Evolutionary conservation across 2,329 filamentous ascomycete species (phyloP), one percentile per base, ranked within the genome.

Genomic region (Chaetomiaceae sp.): DNA sequence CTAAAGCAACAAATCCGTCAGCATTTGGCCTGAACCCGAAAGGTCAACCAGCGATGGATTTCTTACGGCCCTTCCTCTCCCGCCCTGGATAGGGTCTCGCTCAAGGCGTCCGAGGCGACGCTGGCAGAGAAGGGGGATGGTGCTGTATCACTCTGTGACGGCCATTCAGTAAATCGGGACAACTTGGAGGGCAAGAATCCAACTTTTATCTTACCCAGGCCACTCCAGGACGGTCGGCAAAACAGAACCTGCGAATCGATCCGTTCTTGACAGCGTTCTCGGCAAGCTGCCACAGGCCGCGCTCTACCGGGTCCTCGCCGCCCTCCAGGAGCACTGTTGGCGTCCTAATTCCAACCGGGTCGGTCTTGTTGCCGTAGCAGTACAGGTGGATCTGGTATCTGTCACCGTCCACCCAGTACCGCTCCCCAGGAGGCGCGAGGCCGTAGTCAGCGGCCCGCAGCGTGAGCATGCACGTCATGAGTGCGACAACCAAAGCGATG

Each of bases 41-140:
- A n/a, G 12, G 3, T 19, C 13, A 8, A 4, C n/a, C n/a, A n/a
- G n/a, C n/a, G 23, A n/a, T 12, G 23, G 6, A 14, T n/a, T n/a
- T 42, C 55, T 51, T 50, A 58, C 0, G 93, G 92, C 0, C 92
- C 91, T 42, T 83, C 76, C 70, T 97, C 93, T 21, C 85, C 90
- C 3, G 87, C 82, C 35, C 82, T 75, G 2, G 86, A 84, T 5
- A 99, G 78, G 3, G 90, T 89, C 70, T 97, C 91, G 38, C 89
- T 91, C 21, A 97, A 74, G 0, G 85, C 89, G 63, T 96, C 90
- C 5, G 88, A 85, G n/a, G 87, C 86, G 81, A 96, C 96, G 38
- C 91, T 90, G 4, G 89, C 92, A 5, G 89, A 95, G 61, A 96
- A 85, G 0, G 93, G 93, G 5, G 91, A 96, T 2, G 93, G 93